Base-by-base conservation (phyloP, 805 yeast genomes). In the Yarrowia hollandica region DNA sequence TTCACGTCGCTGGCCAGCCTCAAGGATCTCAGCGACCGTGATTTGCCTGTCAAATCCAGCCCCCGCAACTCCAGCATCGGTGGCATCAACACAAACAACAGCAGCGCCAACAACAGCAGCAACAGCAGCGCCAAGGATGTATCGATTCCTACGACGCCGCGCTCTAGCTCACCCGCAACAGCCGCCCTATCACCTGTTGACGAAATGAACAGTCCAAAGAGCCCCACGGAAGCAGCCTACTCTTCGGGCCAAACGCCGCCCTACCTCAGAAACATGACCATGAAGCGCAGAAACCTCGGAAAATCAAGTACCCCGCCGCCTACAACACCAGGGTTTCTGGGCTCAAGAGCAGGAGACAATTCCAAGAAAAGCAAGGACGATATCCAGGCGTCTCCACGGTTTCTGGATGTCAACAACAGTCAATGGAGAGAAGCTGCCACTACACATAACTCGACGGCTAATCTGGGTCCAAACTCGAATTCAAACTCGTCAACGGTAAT, bases 1-100 rank as follows among this genome's bases (percentile, higher is more conserved):
- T 48, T 48, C 55, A 48, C 55, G 22, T 48, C 55, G 39, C 30
- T 48, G 15, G 55, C 55, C 16, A 48, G 39, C 5, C 39, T 48
- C 38, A 48, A 31, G 30, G 55, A 48, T 12, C 39, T 48, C 12
- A 22, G 30, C 12, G 55, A 48, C 30, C 39, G 39, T 3, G 55
- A 48, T 7, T n/a, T 46, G 18, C 50, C 50, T 11, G 14, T 10
- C 19, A 44, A 44, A 30, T 9, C 26, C 18, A 30, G 52, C n/a
- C 35, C 52, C 3, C 21, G 33, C 2, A 16, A 11, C 25, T 10
- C 14, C 11, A 44, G 19, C 16, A 9, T 6, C 28, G 10, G 28
- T 10, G 28, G 6, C 28, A 25, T 10, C 9, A 10, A 6, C 28
- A 6, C 28, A 10, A 6, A 9, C 34, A 12, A 26, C 25, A 2